Base-by-base conservation (phyloP, 176 grass and related monocot species). In the Secale cereale region DNA sequence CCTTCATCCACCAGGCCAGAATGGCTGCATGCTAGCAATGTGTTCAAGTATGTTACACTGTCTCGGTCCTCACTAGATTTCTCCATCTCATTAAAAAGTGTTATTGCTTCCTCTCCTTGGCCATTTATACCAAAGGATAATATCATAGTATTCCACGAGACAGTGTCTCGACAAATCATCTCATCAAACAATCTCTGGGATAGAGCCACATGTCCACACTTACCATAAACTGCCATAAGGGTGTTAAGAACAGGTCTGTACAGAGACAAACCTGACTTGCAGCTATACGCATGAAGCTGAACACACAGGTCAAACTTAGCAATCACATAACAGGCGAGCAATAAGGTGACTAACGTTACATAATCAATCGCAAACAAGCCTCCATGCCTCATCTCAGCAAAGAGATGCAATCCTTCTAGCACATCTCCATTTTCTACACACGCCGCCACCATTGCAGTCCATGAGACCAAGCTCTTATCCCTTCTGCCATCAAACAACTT, bases 91-190 rank as follows among this genome's bases (percentile, higher is more conserved):
- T 90, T 19, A 63, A 88, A 92, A 78, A 95, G 83, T 65, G 69
- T 11, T 65, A 95, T 19, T 35, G 93, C 90, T 75, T 85, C 74
- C 73, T 82, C 78, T 69, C 93, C 93, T 75, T 88, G 82, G 61
- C 93, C 82, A 84, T 92, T 88, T 88, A 92, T 81, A 80, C 90
- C 93, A 69, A 90, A 90, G 39, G 88, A 92, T 70, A 90, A 83
- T 86, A 95, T 90, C 90, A 95, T 86, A 74, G 90, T 78, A 86
- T 92, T 95, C 93, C 93, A 95, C 0, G 93, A 90, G 74, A 95
- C 85, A 29, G 54, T 71, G 86, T 84, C 78, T 45, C 69, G 63
- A 75, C 26, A 81, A 80, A 88, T 74, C 79, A 95, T 92, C 68
- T 88, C 90, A 84, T 92, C 76, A 86, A 95, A 95, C 65, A 92